phyloP scores from a whole-genome alignment of 441 rosid species.

The Biscutella auriculata region DNA sequence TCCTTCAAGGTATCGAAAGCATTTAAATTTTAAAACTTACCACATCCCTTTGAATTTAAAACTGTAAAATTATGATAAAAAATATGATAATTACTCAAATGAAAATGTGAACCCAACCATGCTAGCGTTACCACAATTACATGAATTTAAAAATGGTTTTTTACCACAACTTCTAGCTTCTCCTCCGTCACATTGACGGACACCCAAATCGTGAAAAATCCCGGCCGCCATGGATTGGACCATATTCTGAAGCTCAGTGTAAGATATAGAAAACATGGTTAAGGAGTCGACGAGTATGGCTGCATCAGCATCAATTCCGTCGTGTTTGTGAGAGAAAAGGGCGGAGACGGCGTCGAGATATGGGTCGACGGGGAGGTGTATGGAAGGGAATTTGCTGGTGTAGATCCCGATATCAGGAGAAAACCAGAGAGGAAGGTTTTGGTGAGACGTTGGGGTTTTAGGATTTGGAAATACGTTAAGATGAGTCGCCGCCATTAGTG shows the following conservation, averaged over 20 bases:
- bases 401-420: conserved; percentile 56
- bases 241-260: conserved; percentile 30
- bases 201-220: conserved; percentile 34
- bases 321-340: conserved; percentile 45
- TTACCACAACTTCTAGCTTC: no score
- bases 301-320: conserved; percentile 5
- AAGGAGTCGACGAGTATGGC: conserved; percentile 45
- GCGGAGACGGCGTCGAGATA: conserved; percentile 51
- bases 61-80: no score
- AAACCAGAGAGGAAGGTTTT: conserved; percentile 32
- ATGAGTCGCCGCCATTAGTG: conserved; percentile 15
- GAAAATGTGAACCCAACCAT: no score
- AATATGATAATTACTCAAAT: no score
- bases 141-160: no score
- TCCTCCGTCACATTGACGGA: conserved; percentile 54
- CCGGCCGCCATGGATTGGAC: conserved; percentile 49
- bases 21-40: no score
- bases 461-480: background rate
- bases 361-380: conserved; percentile 41
- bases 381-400: conserved; percentile 35
- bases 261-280: conserved; percentile 53
- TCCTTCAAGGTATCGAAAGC: no score
- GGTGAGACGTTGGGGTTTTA: conserved; percentile 12
- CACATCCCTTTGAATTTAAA: no score
- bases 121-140: no score